phyloP scores from a whole-genome alignment of 768 basidiomycete genomes.

The Russula emetica region DNA sequence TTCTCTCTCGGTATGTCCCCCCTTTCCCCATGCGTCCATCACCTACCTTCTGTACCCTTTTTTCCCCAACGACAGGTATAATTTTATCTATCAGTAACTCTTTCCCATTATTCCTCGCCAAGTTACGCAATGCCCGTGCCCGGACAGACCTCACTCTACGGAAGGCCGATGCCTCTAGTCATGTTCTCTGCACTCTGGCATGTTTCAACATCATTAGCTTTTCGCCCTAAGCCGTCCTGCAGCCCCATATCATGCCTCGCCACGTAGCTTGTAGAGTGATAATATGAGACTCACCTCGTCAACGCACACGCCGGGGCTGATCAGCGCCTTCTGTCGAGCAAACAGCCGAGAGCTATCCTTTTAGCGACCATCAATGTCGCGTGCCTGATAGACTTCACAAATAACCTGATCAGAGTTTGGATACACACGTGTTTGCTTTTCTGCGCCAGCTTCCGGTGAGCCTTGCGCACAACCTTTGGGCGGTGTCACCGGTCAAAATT shows the following conservation, averaged over 20 bases:
- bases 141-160: neutral
- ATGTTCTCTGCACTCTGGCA: neutral
- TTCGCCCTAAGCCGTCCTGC: neutral
- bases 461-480: neutral
- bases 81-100: slow-evolving; percentile 29
- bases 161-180: neutral
- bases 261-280: slow-evolving; percentile 11
- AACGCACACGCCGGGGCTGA: neutral
- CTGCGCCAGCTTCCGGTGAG: neutral
- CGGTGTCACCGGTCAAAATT: too few species aligned
- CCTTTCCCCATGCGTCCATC: neutral
- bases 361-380: neutral
- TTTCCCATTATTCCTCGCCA: slow-evolving; percentile 1
- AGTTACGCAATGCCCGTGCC: neutral
- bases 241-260: neutral
- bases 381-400: neutral
- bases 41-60: slow-evolving; percentile 1
- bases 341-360: neutral
- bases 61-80: slow-evolving; percentile 35
- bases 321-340: neutral
- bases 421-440: neutral
- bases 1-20: slow-evolving; percentile 67
- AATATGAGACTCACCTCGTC: slow-evolving; percentile 13
- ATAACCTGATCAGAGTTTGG: too few species aligned
- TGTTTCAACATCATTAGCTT: slow-evolving; percentile 3